Evolutionary conservation across 2,329 filamentous ascomycete species (phyloP).

Genomic region (Pseudogymnoascus sp.): DNA sequence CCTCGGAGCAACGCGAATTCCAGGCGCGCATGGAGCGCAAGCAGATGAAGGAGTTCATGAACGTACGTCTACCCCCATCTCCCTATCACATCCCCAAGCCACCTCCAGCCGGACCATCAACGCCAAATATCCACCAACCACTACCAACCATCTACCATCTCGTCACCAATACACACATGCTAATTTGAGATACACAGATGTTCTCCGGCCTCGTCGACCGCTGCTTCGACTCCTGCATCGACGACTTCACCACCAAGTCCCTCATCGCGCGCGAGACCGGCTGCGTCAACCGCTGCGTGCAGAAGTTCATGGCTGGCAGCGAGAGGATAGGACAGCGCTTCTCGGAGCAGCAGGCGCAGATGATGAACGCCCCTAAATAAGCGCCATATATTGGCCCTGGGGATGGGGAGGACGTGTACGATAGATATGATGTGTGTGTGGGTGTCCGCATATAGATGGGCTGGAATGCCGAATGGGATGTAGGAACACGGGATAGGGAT

Average conservation of each 20-base stretch:
- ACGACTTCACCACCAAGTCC: constrained; percentile 97
- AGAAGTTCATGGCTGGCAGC: constrained; percentile 89
- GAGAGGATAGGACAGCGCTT: constrained; percentile 89
- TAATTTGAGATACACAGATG: constrained; percentile 34
- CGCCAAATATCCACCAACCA: constrained; percentile 16
- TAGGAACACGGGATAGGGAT: not conserved
- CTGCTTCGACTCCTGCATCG: constrained; percentile 96
- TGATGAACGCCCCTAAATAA: constrained; percentile 32
- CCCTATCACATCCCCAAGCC: not conserved
- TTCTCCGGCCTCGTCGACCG: constrained; percentile 65
- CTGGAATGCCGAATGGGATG: not conserved
- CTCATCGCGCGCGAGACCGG: constrained; percentile 80
- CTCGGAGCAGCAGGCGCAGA: constrained; percentile 58
- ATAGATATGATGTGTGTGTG: constrained; percentile 2
- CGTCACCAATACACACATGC: not conserved
- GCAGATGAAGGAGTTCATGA: constrained; percentile 99
- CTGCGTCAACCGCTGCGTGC: constrained; percentile 89
- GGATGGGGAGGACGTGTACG: not conserved
- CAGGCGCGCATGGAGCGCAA: constrained; percentile 92
- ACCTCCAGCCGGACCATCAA: not conserved
- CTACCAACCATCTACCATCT: not conserved
- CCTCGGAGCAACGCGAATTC: constrained; percentile 81
- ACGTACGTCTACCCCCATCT: constrained; percentile 49
- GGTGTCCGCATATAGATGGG: not conserved
- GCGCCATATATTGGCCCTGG: not conserved